Conservation (phyloP, 306 rosid genomes). For the Astragalus membranaceus region DNA sequence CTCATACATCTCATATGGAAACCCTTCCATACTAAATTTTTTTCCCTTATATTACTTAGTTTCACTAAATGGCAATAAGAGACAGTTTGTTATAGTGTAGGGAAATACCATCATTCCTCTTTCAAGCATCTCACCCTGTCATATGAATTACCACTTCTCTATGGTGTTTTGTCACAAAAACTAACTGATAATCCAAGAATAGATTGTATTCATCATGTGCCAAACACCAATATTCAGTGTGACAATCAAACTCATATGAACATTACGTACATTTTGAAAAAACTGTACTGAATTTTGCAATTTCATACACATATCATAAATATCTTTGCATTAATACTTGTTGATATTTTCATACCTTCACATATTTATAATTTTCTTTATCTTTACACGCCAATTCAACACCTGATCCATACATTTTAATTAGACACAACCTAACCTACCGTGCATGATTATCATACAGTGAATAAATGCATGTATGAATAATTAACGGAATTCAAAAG, state of each 20-base stretch:
- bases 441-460: background rate
- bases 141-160: background rate
- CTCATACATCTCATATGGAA: background rate
- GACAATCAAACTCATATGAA: background rate
- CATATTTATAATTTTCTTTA: too few relatives aligned
- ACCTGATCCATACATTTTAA: background rate
- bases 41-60: background rate
- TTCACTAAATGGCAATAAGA: too few relatives aligned
- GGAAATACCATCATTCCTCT: too few relatives aligned
- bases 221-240: background rate
- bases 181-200: background rate
- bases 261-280: too few relatives aligned
- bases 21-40: background rate
- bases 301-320: too few relatives aligned
- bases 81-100: too few relatives aligned
- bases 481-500: background rate
- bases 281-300: too few relatives aligned
- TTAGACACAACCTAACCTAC: background rate
- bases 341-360: too few relatives aligned
- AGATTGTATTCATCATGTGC: background rate
- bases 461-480: constrained; percentile 14
- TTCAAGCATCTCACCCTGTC: background rate
- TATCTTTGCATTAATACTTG: too few relatives aligned
- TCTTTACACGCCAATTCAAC: too few relatives aligned
- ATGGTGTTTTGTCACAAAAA: background rate